These are phyloP conservation scores for Blastobotrys arbuscula DNA, from an alignment of 1,139 yeast genomes.

Conservation along the genomic window DNA sequence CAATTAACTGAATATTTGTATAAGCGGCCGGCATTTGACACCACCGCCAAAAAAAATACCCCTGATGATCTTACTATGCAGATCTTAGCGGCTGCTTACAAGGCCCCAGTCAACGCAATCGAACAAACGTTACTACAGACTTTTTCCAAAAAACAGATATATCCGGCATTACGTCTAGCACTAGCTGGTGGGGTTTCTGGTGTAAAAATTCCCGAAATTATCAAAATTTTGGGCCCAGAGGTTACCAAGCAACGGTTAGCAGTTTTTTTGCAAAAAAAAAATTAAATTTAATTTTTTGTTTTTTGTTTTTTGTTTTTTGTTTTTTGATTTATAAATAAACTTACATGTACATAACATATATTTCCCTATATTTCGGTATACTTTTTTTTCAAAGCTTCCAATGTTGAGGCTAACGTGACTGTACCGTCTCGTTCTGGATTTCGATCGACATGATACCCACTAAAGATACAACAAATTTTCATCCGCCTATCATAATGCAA, in stretches of 20 bases:
- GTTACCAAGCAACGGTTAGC: conserved; percentile 3
- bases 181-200: conserved; percentile 74
- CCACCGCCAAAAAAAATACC: background rate
- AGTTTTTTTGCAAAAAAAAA: background rate
- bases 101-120: background rate
- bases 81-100: background rate
- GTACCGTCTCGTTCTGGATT: background rate
- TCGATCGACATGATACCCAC: conserved; percentile 40
- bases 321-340: background rate
- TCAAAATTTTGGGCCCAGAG: conserved; percentile 6
- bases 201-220: conserved; percentile 11
- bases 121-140: background rate
- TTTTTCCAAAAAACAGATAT: conserved; percentile 38
- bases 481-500: conserved; percentile 73
- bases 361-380: too few species aligned
- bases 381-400: too few species aligned
- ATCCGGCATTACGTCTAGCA: conserved; percentile 61
- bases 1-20: conserved; percentile 20
- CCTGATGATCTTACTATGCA: conserved; percentile 1
- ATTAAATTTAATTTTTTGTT: background rate
- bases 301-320: too few species aligned
- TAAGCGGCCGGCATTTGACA: conserved; percentile 15
- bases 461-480: conserved; percentile 85
- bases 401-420: too few species aligned
- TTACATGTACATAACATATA: too few species aligned